Evolutionary conservation across 441 rosid genomes (phyloP), one percentile per base, ranked within the genome.

Genomic region (Gossypium laxum): DNA sequence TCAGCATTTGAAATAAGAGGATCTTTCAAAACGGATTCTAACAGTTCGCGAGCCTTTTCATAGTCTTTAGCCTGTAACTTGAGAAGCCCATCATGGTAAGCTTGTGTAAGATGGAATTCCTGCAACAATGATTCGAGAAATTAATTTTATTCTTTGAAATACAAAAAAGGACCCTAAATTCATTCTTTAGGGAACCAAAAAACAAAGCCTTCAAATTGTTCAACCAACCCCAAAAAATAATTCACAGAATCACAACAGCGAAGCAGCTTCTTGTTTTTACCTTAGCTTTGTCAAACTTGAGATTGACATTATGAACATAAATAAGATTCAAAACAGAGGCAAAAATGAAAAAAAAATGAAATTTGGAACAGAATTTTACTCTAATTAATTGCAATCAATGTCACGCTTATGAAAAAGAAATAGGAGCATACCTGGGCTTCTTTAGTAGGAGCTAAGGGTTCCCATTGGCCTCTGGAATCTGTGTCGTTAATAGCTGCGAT

Each of bases 381-480:
- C 17, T 60, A 45, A 70, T 19, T 21, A 58, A 26, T 58, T 10
- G 32, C 30, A 61, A 22, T 56, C 14, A 5, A 41, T 43, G 51
- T 17, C 6, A 70, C 0, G 52, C 8, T 70, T 52, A 30, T 24
- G 41, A 59, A 0, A 28, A 21, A 70, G 60, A 74, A 47, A 80
- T 30, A 30, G 41, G 38, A 54, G 24, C 70, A 38, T 56, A 72
- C 99, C 98, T 92, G 99, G 69, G 98, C 96, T 86, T 92, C 98
- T 82, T 95, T 91, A 74, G 96, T 89, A 12, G 99, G 98, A 71
- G 99, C 98, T 72, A 92, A 77, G 75, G 98, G 99, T 79, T 92
- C 98, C 99, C 98, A 95, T 69, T 91, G 92, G 28, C 85, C 76
- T 55, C 59, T 83, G 14, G 99, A 80, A 64, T 91, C 93, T 6